Conservation (phyloP, 441 rosid genomes). For the Pelargonium hybrid region DNA sequence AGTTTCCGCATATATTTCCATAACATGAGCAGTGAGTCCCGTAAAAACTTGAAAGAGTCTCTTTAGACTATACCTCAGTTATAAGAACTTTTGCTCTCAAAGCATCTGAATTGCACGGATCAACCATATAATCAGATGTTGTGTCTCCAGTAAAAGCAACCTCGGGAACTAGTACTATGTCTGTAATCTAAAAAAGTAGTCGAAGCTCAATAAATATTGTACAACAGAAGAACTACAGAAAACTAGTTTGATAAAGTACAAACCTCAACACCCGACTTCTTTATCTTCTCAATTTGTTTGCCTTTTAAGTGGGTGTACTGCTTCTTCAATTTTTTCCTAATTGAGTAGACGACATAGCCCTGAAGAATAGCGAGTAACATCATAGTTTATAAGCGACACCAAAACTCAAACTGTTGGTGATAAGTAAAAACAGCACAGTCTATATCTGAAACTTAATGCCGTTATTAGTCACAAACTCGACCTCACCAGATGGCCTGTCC, state of each 20-base stretch:
- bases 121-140: slow-evolving; percentile 82
- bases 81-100: slow-evolving; percentile 85
- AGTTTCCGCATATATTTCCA: not conserved
- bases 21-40: not conserved
- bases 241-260: slow-evolving; percentile 16
- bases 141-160: slow-evolving; percentile 94
- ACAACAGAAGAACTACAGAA: not conserved
- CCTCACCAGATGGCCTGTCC: not conserved
- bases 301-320: slow-evolving; percentile 81
- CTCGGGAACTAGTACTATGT: slow-evolving; percentile 68
- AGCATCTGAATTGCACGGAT: slow-evolving; percentile 89
- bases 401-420: not conserved
- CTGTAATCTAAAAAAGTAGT: slow-evolving; percentile 52
- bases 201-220: slow-evolving; percentile 10
- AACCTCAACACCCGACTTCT: slow-evolving; percentile 79
- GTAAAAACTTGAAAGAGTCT: not conserved
- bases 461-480: not conserved
- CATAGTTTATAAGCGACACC: slow-evolving; percentile 4
- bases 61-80: slow-evolving; percentile 51
- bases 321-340: slow-evolving; percentile 81
- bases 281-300: slow-evolving; percentile 77
- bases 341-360: slow-evolving; percentile 84
- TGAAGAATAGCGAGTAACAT: slow-evolving; percentile 22
- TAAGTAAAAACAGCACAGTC: not conserved
- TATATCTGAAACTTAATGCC: not conserved